Evolutionary conservation across 805 yeast species (phyloP).

Genomic region (Millerozyma acaciae): DNA sequence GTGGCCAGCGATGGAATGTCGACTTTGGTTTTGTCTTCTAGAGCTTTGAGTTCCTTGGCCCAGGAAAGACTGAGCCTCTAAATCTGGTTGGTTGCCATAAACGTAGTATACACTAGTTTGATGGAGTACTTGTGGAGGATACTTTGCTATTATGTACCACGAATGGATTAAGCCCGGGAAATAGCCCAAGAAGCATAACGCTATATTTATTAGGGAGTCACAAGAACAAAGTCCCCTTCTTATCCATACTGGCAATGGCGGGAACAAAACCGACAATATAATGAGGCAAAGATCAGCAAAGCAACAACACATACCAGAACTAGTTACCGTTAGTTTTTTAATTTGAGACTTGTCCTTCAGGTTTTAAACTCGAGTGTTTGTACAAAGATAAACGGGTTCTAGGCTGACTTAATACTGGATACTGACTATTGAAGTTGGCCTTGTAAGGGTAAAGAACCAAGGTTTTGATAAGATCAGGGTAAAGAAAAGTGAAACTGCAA

Average conservation of each 20-base stretch:
- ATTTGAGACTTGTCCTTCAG: no score
- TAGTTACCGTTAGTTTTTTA: no score
- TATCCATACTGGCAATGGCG: slow-evolving; percentile 70
- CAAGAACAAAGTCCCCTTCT: slow-evolving; percentile 58
- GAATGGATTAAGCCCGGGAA: slow-evolving; percentile 50
- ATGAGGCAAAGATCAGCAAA: slow-evolving; percentile 55
- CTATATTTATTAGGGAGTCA: slow-evolving; percentile 44
- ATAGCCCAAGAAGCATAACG: slow-evolving; percentile 46
- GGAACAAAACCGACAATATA: slow-evolving; percentile 58
- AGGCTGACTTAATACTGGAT: no score
- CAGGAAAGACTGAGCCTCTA: slow-evolving; percentile 27
- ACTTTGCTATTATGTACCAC: slow-evolving; percentile 46
- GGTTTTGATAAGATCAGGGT: no score
- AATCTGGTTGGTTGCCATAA: slow-evolving; percentile 23
- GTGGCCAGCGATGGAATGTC: no score
- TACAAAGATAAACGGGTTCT: no score
- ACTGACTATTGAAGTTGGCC: no score
- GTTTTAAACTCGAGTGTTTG: no score
- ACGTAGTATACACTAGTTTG: slow-evolving; percentile 32
- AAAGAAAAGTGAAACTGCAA: no score
- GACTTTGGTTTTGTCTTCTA: no score
- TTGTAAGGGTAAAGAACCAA: no score
- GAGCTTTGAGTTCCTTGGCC: no score
- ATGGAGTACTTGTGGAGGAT: slow-evolving; percentile 33
- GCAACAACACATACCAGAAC: slow-evolving; percentile 15